Evolutionary conservation across 2,329 filamentous ascomycete species (phyloP), one percentile per base, ranked within the genome.

Genomic region (Neofusicoccum cordaticola): DNA sequence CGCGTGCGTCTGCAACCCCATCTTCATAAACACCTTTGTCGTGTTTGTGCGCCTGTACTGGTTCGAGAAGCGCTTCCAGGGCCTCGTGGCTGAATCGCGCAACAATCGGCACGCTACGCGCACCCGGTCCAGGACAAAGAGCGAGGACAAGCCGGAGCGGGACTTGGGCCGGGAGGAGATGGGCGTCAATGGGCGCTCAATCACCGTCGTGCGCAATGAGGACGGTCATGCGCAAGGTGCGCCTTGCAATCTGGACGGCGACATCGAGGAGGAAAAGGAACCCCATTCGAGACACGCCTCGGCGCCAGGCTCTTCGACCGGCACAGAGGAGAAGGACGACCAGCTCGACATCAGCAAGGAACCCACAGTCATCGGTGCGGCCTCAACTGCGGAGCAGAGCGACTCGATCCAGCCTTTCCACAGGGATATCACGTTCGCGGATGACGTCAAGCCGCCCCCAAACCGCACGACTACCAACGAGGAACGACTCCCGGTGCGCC

Each of bases 1-100:
- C 7, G 67, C 77, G 12, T 76, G 70, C 68, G 13, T 77, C 31
- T 78, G 76, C 68, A 78, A 74, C n/a, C 77, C 77, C 19, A 79
- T 79, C 65, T 76, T 78, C 66, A 79, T 79, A 57, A 76, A 79
- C 64, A 74, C 90, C 1, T 90, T 87, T 50, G 92, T 99, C 50
- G 95, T 99, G 7, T 94, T 97, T 70, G 84, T 98, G 13, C 90
- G 95, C 31, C 82, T 99, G 1, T 97, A 97, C 78, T 99, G 94
- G 94, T 99, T 99, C 74, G 93, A 99, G 78, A 97, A 96, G 77
- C 87, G 93, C 7, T 98, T 99, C 74, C 90, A 96, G 74, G 85
- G 91, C 71, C 86, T 97, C 68, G 93, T 90, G 13, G 84, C 84
- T 39, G 91, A 96, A 70, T 88, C 91, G 1, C 86, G 87, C 63